phyloP scores from a whole-genome alignment of 306 rosid genomes.

The Vigna hirtella region DNA sequence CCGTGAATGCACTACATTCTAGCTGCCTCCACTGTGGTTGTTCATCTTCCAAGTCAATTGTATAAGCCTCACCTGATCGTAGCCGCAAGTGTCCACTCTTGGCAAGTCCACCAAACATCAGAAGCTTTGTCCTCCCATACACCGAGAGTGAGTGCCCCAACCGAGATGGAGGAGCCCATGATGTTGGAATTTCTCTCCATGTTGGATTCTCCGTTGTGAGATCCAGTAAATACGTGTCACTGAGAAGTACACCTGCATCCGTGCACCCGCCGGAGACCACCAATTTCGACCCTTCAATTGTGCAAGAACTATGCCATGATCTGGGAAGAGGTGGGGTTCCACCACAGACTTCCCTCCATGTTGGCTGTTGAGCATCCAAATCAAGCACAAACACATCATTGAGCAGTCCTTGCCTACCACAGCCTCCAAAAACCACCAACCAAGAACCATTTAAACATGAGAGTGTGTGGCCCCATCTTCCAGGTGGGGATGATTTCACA shows the following conservation, averaged over 20 bases:
- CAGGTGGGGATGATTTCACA: conserved; percentile 96
- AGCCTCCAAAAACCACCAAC: conserved; percentile 95
- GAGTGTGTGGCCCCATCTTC: conserved; percentile 98
- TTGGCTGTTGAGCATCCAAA: conserved; percentile 97
- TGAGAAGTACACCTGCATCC: conserved; percentile 89
- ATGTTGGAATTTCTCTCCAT: conserved; percentile 91
- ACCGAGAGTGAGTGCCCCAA: conserved; percentile 95
- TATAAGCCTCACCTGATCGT: conserved; percentile 91
- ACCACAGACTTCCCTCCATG: conserved; percentile 89
- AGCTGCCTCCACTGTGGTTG: conserved; percentile 89
- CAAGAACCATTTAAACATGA: conserved; percentile 89
- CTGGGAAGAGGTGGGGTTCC: conserved; percentile 93
- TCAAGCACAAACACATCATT: conserved; percentile 95
- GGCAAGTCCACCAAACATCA: conserved; percentile 99
- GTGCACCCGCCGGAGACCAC: conserved; percentile 98
- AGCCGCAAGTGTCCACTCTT: conserved; percentile 87
- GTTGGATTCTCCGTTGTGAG: conserved; percentile 73
- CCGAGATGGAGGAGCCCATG: conserved; percentile 90
- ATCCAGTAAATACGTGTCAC: conserved; percentile 86
- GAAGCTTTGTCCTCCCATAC: conserved; percentile 82
- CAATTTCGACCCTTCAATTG: conserved; percentile 88
- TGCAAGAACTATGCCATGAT: conserved; percentile 99
- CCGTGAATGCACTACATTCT: conserved; percentile 72
- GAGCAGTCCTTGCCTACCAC: conserved; percentile 91
- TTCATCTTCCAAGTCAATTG: conserved; percentile 85